Percentiles rank a stretch among this genome's conserved stretches.
These are phyloP conservation scores for Alternaria triticimaculans DNA, from an alignment of 2,329 filamentous ascomycete genomes.

Conservation along the genomic window DNA sequence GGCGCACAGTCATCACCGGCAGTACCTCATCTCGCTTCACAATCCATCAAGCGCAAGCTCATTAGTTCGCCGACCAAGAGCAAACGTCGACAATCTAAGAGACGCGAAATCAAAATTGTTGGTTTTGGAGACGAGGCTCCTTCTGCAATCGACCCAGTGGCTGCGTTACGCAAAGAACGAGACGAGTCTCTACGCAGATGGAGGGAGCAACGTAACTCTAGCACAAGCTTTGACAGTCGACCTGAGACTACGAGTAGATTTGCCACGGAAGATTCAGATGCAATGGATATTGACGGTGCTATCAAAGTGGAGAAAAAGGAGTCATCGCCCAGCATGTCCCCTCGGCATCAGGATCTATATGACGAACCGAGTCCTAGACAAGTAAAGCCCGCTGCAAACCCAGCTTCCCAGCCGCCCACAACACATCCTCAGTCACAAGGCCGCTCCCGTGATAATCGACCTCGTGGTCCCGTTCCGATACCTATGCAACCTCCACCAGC, in stretches of 20 bases:
- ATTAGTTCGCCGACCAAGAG: constrained; percentile 25
- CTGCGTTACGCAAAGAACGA: constrained; percentile 13
- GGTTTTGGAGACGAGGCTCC: constrained; percentile 17
- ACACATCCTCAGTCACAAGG: not conserved
- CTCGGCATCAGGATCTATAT: constrained; percentile 28
- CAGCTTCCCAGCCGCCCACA: not conserved
- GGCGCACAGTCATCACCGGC: not conserved
- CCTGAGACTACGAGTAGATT: not conserved
- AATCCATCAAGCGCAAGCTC: constrained; percentile 32
- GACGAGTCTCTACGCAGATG: constrained; percentile 21
- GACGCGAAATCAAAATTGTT: constrained; percentile 32
- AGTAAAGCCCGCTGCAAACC: not conserved
- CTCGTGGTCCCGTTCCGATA: not conserved
- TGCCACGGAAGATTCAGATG: not conserved
- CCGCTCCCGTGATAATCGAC: not conserved
- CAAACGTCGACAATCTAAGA: constrained; percentile 26
- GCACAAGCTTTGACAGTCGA: constrained; percentile 16
- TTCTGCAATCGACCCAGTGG: not conserved
- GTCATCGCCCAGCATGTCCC: constrained; percentile 17
- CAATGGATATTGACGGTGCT: constrained; percentile 10
- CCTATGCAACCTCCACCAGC: not conserved
- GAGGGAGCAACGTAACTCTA: constrained; percentile 22
- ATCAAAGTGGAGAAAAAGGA: not conserved
- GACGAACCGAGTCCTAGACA: constrained; percentile 15
- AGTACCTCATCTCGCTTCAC: not conserved